phyloP scores from a whole-genome alignment of 2,329 filamentous ascomycete species.

The Aspergillus neoniger region DNA sequence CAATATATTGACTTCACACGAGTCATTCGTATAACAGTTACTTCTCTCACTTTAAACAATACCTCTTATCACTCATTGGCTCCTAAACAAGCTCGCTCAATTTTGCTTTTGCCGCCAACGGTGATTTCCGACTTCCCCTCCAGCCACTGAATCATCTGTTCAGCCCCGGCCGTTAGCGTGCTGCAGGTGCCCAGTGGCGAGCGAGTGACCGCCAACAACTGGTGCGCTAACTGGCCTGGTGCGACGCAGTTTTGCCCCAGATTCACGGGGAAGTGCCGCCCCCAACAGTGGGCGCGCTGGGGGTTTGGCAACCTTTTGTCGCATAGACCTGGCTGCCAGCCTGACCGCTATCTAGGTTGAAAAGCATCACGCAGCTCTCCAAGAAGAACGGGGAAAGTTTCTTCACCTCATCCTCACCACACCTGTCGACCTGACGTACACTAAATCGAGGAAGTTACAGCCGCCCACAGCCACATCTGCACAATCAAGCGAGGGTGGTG shows the following conservation, averaged over 20 bases:
- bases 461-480: background rate
- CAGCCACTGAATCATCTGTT: slow-evolving; percentile 5
- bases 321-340: background rate
- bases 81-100: background rate
- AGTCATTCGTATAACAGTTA: background rate
- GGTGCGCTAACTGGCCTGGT: background rate
- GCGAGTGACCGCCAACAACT: background rate
- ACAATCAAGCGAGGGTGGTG: background rate
- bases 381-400: background rate
- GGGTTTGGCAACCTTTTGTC: background rate
- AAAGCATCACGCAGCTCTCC: background rate
- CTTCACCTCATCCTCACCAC: background rate
- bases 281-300: too few species aligned
- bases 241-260: slow-evolving; percentile 4
- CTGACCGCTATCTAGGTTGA: background rate
- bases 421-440: background rate
- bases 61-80: background rate
- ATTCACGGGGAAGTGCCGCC: slow-evolving; percentile 1
- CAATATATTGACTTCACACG: background rate
- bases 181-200: slow-evolving; percentile 1
- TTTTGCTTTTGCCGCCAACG: background rate
- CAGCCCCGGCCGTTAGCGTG: slow-evolving; percentile 1
- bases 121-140: background rate
- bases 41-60: background rate
- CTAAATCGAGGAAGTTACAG: background rate